Conservation (phyloP, 768 basidiomycete species). For the Cantharellus anzutake region DNA sequence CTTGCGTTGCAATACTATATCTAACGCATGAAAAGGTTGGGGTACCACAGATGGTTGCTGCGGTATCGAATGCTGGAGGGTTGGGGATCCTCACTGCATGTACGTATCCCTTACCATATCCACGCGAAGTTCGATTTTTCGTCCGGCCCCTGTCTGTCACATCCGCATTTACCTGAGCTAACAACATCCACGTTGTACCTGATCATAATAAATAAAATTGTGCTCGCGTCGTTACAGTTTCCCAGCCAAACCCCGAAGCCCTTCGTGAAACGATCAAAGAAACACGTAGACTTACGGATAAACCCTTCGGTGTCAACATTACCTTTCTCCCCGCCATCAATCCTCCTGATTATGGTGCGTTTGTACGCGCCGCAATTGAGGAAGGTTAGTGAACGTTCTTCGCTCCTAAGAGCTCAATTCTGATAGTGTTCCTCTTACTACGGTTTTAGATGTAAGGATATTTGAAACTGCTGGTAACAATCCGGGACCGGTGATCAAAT, state of each 20-base stretch:
- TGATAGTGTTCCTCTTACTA: neutral
- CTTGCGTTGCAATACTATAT: neutral
- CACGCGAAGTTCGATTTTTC: conserved; percentile 18
- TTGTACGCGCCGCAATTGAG: conserved; percentile 61
- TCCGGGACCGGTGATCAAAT: conserved; percentile 58
- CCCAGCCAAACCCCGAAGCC: conserved; percentile 70
- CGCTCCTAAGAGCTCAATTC: neutral
- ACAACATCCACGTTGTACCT: too few relatives aligned
- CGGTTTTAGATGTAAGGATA: conserved; percentile 34
- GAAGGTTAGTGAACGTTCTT: conserved; percentile 25
- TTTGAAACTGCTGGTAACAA: conserved; percentile 91
- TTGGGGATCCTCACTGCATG: conserved; percentile 29
- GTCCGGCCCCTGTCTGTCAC: too few relatives aligned
- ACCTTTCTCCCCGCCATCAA: conserved; percentile 70
- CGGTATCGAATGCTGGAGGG: conserved; percentile 69
- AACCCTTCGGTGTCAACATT: conserved; percentile 41
- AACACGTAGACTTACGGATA: conserved; percentile 45
- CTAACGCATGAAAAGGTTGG: conserved; percentile 36
- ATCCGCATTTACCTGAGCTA: too few relatives aligned
- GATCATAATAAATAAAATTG: too few relatives aligned
- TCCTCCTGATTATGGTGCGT: conserved; percentile 79
- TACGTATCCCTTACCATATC: neutral
- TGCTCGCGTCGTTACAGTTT: conserved; percentile 41
- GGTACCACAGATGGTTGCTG: conserved; percentile 49
- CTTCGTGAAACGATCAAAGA: conserved; percentile 64